phyloP scores from a whole-genome alignment of 208 protist species.

The Plasmodiophora brassicae region DNA sequence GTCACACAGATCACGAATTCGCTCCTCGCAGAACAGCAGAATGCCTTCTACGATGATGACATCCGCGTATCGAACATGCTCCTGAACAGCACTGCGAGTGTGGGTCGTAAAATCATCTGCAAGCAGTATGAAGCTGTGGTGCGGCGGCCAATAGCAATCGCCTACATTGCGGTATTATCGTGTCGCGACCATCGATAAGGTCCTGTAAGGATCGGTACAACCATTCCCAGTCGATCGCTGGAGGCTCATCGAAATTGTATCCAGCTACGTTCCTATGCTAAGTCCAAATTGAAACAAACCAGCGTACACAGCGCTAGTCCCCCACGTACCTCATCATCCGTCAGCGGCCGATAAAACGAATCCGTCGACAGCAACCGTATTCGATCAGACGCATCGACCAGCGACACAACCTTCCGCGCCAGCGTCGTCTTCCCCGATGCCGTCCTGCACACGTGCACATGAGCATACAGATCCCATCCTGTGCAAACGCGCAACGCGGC shows the following conservation, averaged over 20 bases:
- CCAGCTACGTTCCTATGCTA: neutral
- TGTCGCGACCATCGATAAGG: neutral
- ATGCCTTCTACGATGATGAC: conserved; percentile 40
- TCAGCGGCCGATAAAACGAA: neutral
- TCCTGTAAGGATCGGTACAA: neutral
- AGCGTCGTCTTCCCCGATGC: conserved; percentile 17
- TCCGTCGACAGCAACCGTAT: neutral
- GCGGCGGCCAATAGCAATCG: neutral
- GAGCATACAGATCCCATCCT: too few species aligned
- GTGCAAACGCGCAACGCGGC: too few species aligned
- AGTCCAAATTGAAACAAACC: neutral
- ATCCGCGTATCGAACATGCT: neutral
- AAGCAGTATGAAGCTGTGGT: neutral
- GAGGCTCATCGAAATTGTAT: conserved; percentile 34
- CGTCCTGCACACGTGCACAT: too few species aligned
- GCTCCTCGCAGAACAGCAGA: neutral
- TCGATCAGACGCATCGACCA: neutral
- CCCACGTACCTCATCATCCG: neutral
- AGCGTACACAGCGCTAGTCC: neutral
- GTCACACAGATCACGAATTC: conserved; percentile 16
- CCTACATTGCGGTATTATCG: conserved; percentile 2
- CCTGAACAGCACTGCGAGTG: neutral
- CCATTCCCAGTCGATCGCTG: conserved; percentile 19
- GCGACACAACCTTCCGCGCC: neutral
- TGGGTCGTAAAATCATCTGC: conserved; percentile 25